Conservation (phyloP, 805 yeast genomes). For the Hanseniaspora valbyensis region DNA sequence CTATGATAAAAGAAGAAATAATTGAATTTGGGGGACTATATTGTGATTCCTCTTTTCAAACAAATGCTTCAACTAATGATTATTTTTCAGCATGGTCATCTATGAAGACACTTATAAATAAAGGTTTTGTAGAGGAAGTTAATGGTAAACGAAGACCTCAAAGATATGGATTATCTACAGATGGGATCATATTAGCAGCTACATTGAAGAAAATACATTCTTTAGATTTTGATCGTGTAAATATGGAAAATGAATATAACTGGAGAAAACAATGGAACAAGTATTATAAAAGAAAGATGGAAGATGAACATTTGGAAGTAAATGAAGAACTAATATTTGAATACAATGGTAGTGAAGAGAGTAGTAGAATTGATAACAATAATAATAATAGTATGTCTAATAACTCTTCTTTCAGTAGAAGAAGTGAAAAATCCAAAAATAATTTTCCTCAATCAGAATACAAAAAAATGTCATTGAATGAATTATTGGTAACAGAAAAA, state of each 20-base stretch:
- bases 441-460: neutral
- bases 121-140: constrained; percentile 41
- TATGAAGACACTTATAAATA: constrained; percentile 48
- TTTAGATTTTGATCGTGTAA: constrained; percentile 25
- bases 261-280: constrained; percentile 13
- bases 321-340: constrained; percentile 10
- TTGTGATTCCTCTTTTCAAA: constrained; percentile 46
- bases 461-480: neutral
- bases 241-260: constrained; percentile 1
- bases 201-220: constrained; percentile 40
- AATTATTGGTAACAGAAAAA: neutral
- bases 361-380: neutral
- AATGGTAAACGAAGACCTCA: constrained; percentile 46
- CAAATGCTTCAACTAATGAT: constrained; percentile 51
- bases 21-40: constrained; percentile 42
- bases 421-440: neutral
- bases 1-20: constrained; percentile 54
- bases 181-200: constrained; percentile 54
- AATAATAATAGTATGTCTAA: neutral
- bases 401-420: too few relatives aligned
- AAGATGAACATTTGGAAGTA: constrained; percentile 8
- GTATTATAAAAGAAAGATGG: constrained; percentile 6
- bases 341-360: neutral
- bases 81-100: constrained; percentile 69
- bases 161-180: constrained; percentile 54